phyloP scores from a whole-genome alignment of 371 early-diverging fungal species.

The Paraphysoderma sedebokerense region DNA sequence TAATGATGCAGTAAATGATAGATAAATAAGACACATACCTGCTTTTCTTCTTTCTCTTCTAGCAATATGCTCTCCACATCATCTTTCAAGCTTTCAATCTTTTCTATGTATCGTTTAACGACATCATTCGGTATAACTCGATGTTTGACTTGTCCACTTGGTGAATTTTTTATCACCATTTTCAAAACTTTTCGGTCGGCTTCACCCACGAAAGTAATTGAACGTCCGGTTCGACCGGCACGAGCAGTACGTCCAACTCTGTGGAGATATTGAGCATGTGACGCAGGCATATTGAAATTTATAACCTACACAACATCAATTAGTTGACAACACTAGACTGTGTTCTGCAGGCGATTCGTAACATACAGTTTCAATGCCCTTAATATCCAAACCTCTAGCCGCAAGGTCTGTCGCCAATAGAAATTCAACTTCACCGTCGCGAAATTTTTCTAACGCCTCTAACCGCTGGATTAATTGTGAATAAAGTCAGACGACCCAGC shows the following conservation, averaged over 20 bases:
- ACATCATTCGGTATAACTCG: slow-evolving; percentile 64
- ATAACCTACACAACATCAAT: too few relatives aligned
- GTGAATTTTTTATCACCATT: slow-evolving; percentile 70
- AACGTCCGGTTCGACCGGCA: slow-evolving; percentile 72
- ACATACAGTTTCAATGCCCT: slow-evolving; percentile 90
- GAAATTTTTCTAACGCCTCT: slow-evolving; percentile 81
- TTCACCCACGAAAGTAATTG: slow-evolving; percentile 84
- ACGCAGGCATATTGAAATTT: slow-evolving; percentile 97
- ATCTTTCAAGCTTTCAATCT: slow-evolving; percentile 38
- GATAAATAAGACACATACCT: slow-evolving; percentile 8
- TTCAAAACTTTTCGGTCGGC: slow-evolving; percentile 83
- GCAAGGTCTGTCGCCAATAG: slow-evolving; percentile 98
- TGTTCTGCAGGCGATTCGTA: too few relatives aligned
- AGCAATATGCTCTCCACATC: slow-evolving; percentile 58
- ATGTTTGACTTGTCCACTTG: slow-evolving; percentile 50
- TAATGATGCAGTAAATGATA: too few relatives aligned
- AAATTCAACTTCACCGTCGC: slow-evolving; percentile 66
- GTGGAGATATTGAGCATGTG: slow-evolving; percentile 93
- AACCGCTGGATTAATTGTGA: slow-evolving; percentile 33
- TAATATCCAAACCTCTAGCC: slow-evolving; percentile 98
- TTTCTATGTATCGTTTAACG: slow-evolving; percentile 48
- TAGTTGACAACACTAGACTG: too few relatives aligned
- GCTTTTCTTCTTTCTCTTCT: slow-evolving; percentile 73
- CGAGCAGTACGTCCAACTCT: slow-evolving; percentile 99
- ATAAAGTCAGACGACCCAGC: too few relatives aligned